Evolutionary conservation across 2,329 filamentous ascomycete species (phyloP), one percentile per base, ranked within the genome.

Genomic region (Lizonia empirigonia): DNA sequence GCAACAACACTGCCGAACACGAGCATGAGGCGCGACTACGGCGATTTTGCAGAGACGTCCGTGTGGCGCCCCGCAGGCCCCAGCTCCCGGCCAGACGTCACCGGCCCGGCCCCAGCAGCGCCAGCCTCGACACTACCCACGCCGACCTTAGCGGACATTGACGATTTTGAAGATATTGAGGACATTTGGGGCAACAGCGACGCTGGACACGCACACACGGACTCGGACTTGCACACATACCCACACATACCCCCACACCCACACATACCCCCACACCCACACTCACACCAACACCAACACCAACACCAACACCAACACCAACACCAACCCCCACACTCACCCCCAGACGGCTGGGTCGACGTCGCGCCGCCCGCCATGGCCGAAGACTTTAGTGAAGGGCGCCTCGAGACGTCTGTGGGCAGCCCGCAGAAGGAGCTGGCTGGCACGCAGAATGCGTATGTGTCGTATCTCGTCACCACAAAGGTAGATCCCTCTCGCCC

Each of bases 381-480:
- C 7, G 63, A 59, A 32, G 69, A 73, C 60, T 73, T 71, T 63
- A 66, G 61, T 56, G 80, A 85, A 60, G 93, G 95, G 60, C 82
- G 84, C 49, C 82, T 99, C 34, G 89, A 96, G 69, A 97, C 92
- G 71, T 85, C 79, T 15, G 93, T 99, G 15, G 85, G 85, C 46
- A 84, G 87, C 51, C 91, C 94, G 16, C 83, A 93, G 74, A 97
- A 97, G 76, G 94, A 97, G 79, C 94, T 93, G 68, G 91, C 97
- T 68, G 93, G 94, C 38, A 95, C 92, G 52, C 97, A 97, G 75
- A 94, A 97, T 75, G 89, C 91, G 45, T 99, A 96, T 77, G 88
- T 97, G 51, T 97, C 94, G 9, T 99, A 99, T 73, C 81, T 95
- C 40, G 90, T 99, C 60, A 94, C 90, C 35, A 97, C 94, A 44